These are phyloP conservation scores for Aspergillus egyptiacus DNA, from an alignment of 495 filamentous ascomycete species.

Conservation along the genomic window DNA sequence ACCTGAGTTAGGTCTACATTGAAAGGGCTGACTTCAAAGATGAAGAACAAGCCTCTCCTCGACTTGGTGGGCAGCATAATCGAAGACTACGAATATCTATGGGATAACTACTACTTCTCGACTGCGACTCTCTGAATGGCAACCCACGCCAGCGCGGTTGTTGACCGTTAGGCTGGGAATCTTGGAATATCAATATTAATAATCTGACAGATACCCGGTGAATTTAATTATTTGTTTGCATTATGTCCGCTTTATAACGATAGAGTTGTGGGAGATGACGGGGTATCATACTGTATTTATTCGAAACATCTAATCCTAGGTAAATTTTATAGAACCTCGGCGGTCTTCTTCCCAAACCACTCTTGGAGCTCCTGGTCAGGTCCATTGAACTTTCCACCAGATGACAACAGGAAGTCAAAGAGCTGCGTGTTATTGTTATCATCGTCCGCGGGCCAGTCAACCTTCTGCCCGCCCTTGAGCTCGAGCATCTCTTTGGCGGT, in stretches of 20 bases:
- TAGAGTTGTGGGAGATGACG: not conserved
- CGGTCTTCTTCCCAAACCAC: constrained; percentile 38
- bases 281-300: constrained; percentile 11
- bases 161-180: not conserved
- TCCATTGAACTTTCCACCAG: constrained; percentile 19
- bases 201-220: constrained; percentile 7
- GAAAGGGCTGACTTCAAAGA: constrained; percentile 53
- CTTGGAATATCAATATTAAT: not conserved
- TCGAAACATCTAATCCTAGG: constrained; percentile 4
- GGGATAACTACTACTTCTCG: constrained; percentile 95
- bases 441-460: constrained; percentile 78
- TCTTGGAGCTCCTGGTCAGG: constrained; percentile 29
- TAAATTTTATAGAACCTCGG: constrained; percentile 28
- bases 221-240: constrained; percentile 1
- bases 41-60: constrained; percentile 70
- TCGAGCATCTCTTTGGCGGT: constrained; percentile 93
- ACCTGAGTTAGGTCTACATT: constrained; percentile 50
- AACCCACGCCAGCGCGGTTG: not conserved
- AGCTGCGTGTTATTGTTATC: constrained; percentile 59
- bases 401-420: constrained; percentile 62
- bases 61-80: constrained; percentile 74
- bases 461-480: constrained; percentile 52
- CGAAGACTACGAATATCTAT: constrained; percentile 94
- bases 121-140: constrained; percentile 55
- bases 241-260: not conserved